These are phyloP conservation scores for Helicocarpus griseus DNA, from an alignment of 2,329 filamentous ascomycete genomes.

Conservation along the genomic window DNA sequence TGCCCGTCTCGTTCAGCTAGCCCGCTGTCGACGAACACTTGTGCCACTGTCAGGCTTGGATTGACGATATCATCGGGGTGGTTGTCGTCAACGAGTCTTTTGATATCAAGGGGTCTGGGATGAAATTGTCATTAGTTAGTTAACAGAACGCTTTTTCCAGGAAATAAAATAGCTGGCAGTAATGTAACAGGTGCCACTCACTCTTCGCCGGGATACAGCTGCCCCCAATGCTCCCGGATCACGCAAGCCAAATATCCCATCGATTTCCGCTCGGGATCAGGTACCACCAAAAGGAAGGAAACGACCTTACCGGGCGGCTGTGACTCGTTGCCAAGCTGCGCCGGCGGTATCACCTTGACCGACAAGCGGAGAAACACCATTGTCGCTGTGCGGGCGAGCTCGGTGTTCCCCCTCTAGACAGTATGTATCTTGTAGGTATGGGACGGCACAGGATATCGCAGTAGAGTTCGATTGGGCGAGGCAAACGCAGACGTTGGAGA, in stretches of 20 bases:
- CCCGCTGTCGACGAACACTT: constrained; percentile 30
- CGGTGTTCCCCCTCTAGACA: background rate
- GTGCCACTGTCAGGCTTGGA: constrained; percentile 25
- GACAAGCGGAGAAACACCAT: constrained; percentile 31
- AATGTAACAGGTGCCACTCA: constrained; percentile 18
- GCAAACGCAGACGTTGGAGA: background rate
- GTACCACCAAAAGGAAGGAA: constrained; percentile 23
- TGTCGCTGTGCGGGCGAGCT: background rate
- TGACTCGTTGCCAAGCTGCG: constrained; percentile 10
- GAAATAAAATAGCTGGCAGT: background rate
- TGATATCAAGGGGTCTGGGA: constrained; percentile 26
- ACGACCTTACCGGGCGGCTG: constrained; percentile 12
- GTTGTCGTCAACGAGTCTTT: constrained; percentile 28
- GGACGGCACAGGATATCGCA: background rate
- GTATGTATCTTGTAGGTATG: background rate
- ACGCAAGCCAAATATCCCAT: constrained; percentile 22
- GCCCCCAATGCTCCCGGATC: constrained; percentile 26
- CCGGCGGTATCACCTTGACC: constrained; percentile 24
- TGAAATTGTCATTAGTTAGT: background rate
- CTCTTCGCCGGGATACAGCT: constrained; percentile 23
- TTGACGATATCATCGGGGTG: constrained; percentile 24
- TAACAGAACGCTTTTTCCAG: background rate
- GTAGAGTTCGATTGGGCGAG: background rate
- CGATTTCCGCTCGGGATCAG: constrained; percentile 22
- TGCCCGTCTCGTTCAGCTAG: constrained; percentile 24